phyloP scores from a whole-genome alignment of 139 green algal genomes.

The Auxenochlorella protothecoides region DNA sequence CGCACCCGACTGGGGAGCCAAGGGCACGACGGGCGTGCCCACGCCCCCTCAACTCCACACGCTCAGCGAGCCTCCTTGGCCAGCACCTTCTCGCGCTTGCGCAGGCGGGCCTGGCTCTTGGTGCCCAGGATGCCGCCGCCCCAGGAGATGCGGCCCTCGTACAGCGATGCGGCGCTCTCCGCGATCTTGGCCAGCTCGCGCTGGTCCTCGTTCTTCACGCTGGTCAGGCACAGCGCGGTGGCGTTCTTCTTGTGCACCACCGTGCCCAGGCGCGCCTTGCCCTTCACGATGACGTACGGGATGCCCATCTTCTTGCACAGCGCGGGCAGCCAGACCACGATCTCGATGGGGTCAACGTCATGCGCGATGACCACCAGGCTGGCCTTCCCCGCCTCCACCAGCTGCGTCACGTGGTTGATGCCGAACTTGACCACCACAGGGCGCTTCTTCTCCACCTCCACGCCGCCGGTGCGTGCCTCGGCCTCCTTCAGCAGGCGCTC shows the following conservation, averaged over 20 bases:
- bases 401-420: slow-evolving; percentile 97
- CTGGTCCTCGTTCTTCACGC: slow-evolving; percentile 96
- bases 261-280: slow-evolving; percentile 79
- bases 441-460: slow-evolving; percentile 79
- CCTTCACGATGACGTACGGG: slow-evolving; percentile 99
- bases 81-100: slow-evolving; percentile 69
- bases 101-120: slow-evolving; percentile 88
- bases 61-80: slow-evolving; percentile 55
- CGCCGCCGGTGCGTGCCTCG: slow-evolving; percentile 41
- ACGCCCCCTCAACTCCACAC: too few species aligned
- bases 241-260: slow-evolving; percentile 99
- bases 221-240: slow-evolving; percentile 82
- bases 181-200: slow-evolving; percentile 95
- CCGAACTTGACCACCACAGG: slow-evolving; percentile 97
- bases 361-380: slow-evolving; percentile 96
- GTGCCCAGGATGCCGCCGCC: slow-evolving; percentile 95
- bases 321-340: slow-evolving; percentile 97
- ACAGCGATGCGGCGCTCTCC: slow-evolving; percentile 54
- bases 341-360: slow-evolving; percentile 98
- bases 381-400: slow-evolving; percentile 91
- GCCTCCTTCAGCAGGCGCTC: slow-evolving; percentile 79
- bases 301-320: slow-evolving; percentile 99
- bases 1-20: too few species aligned
- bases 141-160: slow-evolving; percentile 76
- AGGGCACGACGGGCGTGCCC: too few species aligned